These are phyloP conservation scores for Teratosphaeria viscida DNA, from an alignment of 2,329 filamentous ascomycete genomes.

Conservation along the genomic window DNA sequence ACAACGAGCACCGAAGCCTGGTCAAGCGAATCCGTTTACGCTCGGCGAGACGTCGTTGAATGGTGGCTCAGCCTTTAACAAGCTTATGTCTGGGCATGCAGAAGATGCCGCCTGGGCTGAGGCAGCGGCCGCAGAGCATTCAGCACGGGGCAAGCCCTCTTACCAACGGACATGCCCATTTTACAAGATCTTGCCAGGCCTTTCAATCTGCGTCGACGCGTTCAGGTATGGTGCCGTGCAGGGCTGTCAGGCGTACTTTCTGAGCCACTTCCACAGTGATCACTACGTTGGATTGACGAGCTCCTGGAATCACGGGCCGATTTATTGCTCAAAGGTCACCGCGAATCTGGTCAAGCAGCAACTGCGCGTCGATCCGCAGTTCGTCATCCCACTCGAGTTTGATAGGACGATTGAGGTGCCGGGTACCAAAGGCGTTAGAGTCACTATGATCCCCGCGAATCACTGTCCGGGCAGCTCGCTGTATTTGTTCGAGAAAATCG, in stretches of 20 bases:
- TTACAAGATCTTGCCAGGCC: slow-evolving; percentile 93
- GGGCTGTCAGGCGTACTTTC: slow-evolving; percentile 86
- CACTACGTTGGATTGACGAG: slow-evolving; percentile 88
- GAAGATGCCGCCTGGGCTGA: slow-evolving; percentile 85
- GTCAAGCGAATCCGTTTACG: slow-evolving; percentile 68
- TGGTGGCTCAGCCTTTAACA: slow-evolving; percentile 68
- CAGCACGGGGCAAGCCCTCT: slow-evolving; percentile 72
- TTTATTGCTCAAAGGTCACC: slow-evolving; percentile 91
- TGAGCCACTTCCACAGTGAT: slow-evolving; percentile 96
- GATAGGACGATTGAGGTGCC: slow-evolving; percentile 70
- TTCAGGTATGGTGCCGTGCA: slow-evolving; percentile 91
- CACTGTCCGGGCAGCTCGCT: slow-evolving; percentile 93
- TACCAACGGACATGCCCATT: slow-evolving; percentile 91
- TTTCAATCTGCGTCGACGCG: slow-evolving; percentile 88
- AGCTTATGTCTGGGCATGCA: slow-evolving; percentile 83
- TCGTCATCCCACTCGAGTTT: slow-evolving; percentile 76
- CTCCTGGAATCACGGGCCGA: slow-evolving; percentile 84
- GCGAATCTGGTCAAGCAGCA: slow-evolving; percentile 81
- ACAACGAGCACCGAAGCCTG: slow-evolving; percentile 58
- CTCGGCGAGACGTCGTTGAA: slow-evolving; percentile 32
- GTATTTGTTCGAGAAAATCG: slow-evolving; percentile 77
- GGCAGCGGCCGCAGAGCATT: slow-evolving; percentile 68
- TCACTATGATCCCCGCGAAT: slow-evolving; percentile 94
- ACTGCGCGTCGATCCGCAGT: slow-evolving; percentile 74
- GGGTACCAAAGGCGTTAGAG: slow-evolving; percentile 67